These are phyloP conservation scores for Trypanosoma scelopori DNA, from an alignment of 208 protist species.

Conservation along the genomic window DNA sequence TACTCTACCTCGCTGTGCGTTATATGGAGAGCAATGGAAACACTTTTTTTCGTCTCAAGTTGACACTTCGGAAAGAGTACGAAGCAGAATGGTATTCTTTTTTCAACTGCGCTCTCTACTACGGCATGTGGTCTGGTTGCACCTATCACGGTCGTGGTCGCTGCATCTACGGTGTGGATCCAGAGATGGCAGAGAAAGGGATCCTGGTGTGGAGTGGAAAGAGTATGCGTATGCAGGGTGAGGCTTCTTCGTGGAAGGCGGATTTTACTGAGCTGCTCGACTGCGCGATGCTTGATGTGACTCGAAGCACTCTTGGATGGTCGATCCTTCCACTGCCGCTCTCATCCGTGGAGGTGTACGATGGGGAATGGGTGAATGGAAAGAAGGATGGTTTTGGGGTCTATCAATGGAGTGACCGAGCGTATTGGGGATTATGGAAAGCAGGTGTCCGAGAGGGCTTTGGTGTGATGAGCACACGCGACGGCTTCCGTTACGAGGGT, in stretches of 20 bases:
- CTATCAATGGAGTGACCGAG: constrained; percentile 80
- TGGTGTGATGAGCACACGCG: constrained; percentile 52
- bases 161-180: constrained; percentile 57
- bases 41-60: constrained; percentile 65
- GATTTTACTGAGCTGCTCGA: constrained; percentile 7
- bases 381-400: constrained; percentile 71
- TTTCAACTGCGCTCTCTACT: constrained; percentile 60
- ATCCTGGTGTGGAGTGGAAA: constrained; percentile 16
- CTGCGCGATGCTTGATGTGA: not conserved
- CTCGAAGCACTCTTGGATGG: constrained; percentile 11
- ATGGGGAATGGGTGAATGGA: constrained; percentile 81
- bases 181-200: constrained; percentile 21
- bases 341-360: constrained; percentile 75
- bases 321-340: constrained; percentile 21
- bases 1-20: constrained; percentile 66
- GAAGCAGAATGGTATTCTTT: constrained; percentile 31
- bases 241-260: not conserved
- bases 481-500: constrained; percentile 80
- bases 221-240: constrained; percentile 17
- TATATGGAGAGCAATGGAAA: constrained; percentile 76
- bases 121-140: constrained; percentile 66
- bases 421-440: constrained; percentile 82
- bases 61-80: constrained; percentile 38
- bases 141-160: constrained; percentile 66
- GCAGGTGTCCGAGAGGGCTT: constrained; percentile 67